Evolutionary conservation across 768 basidiomycete genomes (phyloP).

Genomic region (Pisolithus marmoratus): DNA sequence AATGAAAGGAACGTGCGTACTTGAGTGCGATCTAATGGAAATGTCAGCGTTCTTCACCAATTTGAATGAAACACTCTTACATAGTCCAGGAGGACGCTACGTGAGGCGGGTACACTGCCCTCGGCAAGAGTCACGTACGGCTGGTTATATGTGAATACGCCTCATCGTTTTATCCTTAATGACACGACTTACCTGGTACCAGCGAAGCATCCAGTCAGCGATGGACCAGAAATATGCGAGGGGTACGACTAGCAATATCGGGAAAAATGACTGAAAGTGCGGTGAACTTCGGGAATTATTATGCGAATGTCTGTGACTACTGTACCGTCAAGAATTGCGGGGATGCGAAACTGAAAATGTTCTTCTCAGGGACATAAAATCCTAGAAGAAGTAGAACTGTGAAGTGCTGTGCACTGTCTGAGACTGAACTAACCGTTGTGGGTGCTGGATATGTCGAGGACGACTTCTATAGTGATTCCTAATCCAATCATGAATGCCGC

Average conservation of each 20-base stretch:
- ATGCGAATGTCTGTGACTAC: conserved; percentile 13
- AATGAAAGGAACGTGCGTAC: conserved; percentile 20
- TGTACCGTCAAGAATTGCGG: conserved; percentile 38
- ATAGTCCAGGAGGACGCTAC: conserved; percentile 63
- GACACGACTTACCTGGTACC: conserved; percentile 46
- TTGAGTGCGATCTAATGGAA: conserved; percentile 36
- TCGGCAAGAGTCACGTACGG: conserved; percentile 57
- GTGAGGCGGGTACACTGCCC: conserved; percentile 48
- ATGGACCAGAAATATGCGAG: conserved; percentile 43
- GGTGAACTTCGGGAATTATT: not conserved
- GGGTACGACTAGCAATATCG: conserved; percentile 47
- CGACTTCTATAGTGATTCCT: conserved; percentile 46
- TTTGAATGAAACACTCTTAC: conserved; percentile 29
- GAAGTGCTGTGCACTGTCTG: conserved; percentile 4
- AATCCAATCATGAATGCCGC: conserved; percentile 40
- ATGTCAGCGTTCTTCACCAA: conserved; percentile 4
- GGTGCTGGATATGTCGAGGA: conserved; percentile 34
- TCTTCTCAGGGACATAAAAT: conserved; percentile 44
- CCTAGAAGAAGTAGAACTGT: conserved; percentile 33
- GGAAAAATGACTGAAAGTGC: conserved; percentile 48
- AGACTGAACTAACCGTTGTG: conserved; percentile 34
- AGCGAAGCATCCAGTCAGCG: conserved; percentile 49
- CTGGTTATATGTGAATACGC: conserved; percentile 30
- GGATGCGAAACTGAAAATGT: conserved; percentile 45
- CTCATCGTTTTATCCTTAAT: not conserved